Evolutionary conservation across 371 early-diverging fungal genomes (phyloP).

Genomic region (Mortierella sp.): DNA sequence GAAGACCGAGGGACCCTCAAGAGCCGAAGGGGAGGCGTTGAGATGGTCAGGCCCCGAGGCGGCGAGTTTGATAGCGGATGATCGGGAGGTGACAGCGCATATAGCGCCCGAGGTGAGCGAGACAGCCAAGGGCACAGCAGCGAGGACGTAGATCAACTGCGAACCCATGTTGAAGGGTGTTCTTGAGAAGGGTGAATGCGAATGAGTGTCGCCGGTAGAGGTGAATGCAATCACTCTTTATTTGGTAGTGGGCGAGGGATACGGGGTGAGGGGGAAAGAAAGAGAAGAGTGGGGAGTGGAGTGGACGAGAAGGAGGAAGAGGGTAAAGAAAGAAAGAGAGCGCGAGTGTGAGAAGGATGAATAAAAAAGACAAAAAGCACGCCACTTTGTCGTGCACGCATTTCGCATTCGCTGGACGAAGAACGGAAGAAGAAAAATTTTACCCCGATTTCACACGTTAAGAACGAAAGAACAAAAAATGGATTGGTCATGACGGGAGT

Average conservation of each 20-base stretch:
- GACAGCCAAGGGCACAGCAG: conserved; percentile 34
- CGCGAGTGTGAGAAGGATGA: neutral
- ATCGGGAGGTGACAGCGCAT: conserved; percentile 33
- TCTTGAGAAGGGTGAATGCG: neutral
- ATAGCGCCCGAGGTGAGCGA: conserved; percentile 21
- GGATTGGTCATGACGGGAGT: neutral
- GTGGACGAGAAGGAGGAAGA: neutral
- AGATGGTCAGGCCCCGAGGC: conserved; percentile 8
- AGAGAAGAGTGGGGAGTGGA: neutral
- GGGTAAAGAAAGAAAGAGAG: neutral
- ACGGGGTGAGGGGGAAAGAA: neutral
- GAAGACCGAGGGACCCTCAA: conserved; percentile 43
- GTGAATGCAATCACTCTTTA: neutral
- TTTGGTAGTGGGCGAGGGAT: neutral
- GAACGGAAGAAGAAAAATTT: neutral
- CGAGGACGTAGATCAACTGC: conserved; percentile 31
- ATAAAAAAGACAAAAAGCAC: neutral
- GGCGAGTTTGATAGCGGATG: conserved; percentile 27
- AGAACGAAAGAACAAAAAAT: neutral
- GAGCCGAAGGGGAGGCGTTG: conserved; percentile 4
- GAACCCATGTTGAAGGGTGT: conserved; percentile 24
- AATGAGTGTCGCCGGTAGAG: neutral
- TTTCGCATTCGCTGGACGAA: neutral
- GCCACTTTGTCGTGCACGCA: neutral
- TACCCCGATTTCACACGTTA: neutral